These are phyloP conservation scores for Zygosaccharomyces kombuchaensis DNA, from an alignment of 805 yeast species.

Conservation along the genomic window DNA sequence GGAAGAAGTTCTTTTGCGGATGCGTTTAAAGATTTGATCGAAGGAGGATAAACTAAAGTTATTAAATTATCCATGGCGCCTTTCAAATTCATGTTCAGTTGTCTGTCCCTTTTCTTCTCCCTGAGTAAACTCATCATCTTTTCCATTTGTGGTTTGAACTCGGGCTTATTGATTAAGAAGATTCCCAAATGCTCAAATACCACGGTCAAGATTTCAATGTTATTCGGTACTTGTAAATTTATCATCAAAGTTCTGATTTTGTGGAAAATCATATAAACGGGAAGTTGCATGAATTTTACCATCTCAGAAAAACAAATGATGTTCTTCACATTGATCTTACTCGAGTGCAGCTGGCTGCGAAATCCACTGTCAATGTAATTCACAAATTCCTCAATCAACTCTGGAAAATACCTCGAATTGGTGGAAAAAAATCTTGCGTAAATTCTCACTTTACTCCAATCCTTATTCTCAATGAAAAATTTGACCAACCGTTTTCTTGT, in stretches of 20 bases:
- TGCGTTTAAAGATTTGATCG: slow-evolving; percentile 36
- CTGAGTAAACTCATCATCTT: slow-evolving; percentile 58
- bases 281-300: slow-evolving; percentile 69
- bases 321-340: slow-evolving; percentile 48
- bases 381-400: slow-evolving; percentile 49
- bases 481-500: slow-evolving; percentile 57
- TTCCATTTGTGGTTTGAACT: slow-evolving; percentile 53
- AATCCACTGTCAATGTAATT: slow-evolving; percentile 55
- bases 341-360: slow-evolving; percentile 54
- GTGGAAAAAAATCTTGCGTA: slow-evolving; percentile 69
- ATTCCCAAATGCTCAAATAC: slow-evolving; percentile 72
- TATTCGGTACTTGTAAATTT: slow-evolving; percentile 48
- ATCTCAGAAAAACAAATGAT: slow-evolving; percentile 68
- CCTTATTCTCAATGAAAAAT: slow-evolving; percentile 48
- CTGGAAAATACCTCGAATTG: slow-evolving; percentile 45
- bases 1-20: slow-evolving; percentile 33
- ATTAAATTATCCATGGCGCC: slow-evolving; percentile 56
- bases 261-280: slow-evolving; percentile 67
- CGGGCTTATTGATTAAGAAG: slow-evolving; percentile 53
- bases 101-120: slow-evolving; percentile 45
- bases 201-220: slow-evolving; percentile 64
- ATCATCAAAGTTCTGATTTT: slow-evolving; percentile 59
- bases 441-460: slow-evolving; percentile 43
- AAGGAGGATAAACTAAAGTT: slow-evolving; percentile 52
- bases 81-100: slow-evolving; percentile 50